Evolutionary conservation across 306 rosid species (phyloP).

Genomic region (Acacia melanoxylon): DNA sequence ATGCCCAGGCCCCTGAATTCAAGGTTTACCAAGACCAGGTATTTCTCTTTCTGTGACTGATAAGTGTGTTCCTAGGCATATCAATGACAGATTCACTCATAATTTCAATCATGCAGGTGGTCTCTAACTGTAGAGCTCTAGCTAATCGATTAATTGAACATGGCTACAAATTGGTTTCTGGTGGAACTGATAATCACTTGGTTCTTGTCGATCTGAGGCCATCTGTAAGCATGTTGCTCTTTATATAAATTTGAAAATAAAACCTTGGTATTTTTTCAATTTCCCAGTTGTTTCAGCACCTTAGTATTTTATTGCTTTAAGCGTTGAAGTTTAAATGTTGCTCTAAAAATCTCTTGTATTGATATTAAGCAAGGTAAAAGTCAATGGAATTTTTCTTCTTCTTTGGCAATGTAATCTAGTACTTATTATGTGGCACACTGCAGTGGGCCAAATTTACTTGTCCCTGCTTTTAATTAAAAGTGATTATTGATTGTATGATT

Average conservation of each 20-base stretch:
- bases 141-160: background rate
- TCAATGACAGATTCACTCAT: background rate
- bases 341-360: background rate
- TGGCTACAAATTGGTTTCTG: constrained; percentile 2
- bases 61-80: background rate
- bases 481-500: background rate
- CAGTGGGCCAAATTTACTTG: background rate
- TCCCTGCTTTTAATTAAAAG: background rate
- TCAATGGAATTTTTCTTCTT: no score
- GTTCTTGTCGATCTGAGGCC: background rate
- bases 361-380: background rate
- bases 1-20: background rate
- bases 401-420: background rate
- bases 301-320: background rate
- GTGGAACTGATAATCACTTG: background rate
- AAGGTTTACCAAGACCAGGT: background rate
- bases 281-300: background rate
- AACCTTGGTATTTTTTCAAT: background rate
- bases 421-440: background rate
- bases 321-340: background rate
- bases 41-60: background rate
- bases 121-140: background rate
- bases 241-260: background rate
- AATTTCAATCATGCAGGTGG: background rate
- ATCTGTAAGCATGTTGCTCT: background rate